Percentiles rank a stretch among this genome's conserved stretches.
Conservation (phyloP, 148 eudicot genomes). For the Persicaria maculosa region DNA sequence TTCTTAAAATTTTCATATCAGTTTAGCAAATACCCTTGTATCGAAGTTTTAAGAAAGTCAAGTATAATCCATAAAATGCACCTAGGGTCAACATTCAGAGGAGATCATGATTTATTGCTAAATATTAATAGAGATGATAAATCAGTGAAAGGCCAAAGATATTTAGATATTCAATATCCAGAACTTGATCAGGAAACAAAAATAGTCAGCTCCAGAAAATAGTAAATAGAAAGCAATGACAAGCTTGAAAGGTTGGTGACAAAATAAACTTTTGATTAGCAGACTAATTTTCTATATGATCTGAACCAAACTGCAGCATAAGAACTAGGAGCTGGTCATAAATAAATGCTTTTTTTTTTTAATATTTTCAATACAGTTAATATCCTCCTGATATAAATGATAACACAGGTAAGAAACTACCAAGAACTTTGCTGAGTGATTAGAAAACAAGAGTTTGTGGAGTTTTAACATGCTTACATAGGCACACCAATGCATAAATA, state of each 20-base stretch:
- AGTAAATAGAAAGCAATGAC: no score
- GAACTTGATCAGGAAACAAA: neutral
- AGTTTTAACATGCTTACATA: neutral
- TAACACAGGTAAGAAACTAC: neutral
- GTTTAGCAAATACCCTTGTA: neutral
- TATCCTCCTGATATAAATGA: neutral
- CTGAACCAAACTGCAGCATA: neutral
- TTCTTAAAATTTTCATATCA: neutral
- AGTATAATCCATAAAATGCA: neutral
- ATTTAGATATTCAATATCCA: neutral
- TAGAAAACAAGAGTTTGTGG: neutral
- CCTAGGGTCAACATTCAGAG: neutral
- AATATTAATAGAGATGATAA: neutral
- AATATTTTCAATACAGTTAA: neutral
- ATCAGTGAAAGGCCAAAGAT: neutral
- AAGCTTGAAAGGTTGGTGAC: neutral
- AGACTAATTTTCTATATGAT: neutral
- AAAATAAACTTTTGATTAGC: neutral
- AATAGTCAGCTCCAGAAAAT: neutral
- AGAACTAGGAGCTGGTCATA: neutral
- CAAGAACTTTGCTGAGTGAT: neutral
- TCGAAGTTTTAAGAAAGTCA: neutral
- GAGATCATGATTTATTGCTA: neutral
- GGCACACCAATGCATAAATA: neutral
- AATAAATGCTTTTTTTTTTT: neutral